These are phyloP conservation scores for Gyromitra esculenta DNA, from an alignment of 2,329 filamentous ascomycete species.

Conservation along the genomic window DNA sequence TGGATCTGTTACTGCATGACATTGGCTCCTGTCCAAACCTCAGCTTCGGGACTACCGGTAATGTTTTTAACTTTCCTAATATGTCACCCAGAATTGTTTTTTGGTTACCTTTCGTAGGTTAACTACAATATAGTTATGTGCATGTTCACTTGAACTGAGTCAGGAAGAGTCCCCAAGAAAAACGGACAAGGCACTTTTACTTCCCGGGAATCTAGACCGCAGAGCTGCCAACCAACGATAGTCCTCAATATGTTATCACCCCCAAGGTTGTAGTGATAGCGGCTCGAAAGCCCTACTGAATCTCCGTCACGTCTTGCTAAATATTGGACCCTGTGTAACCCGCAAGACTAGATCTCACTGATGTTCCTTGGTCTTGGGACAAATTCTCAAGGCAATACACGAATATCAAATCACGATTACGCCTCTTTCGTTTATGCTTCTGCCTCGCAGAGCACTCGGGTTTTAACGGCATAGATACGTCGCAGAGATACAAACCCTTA, in stretches of 20 bases:
- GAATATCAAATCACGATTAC: slow-evolving; percentile 29
- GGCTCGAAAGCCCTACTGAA: slow-evolving; percentile 40
- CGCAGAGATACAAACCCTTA: slow-evolving; percentile 13
- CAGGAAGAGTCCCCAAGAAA: slow-evolving; percentile 22
- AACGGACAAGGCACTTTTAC: slow-evolving; percentile 25
- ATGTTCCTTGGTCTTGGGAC: slow-evolving; percentile 38
- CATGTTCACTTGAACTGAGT: slow-evolving; percentile 40
- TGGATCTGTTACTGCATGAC: slow-evolving; percentile 25
- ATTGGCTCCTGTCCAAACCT: slow-evolving; percentile 29
- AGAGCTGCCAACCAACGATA: slow-evolving; percentile 22
- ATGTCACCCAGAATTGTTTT: slow-evolving; percentile 31
- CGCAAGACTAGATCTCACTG: slow-evolving; percentile 26
- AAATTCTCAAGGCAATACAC: slow-evolving; percentile 11
- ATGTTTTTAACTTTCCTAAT: slow-evolving; percentile 35
- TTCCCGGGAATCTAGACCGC: slow-evolving; percentile 29
- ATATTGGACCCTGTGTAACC: slow-evolving; percentile 36
- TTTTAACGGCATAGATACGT: slow-evolving; percentile 39
- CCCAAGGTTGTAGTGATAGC: slow-evolving; percentile 24
- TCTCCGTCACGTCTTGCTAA: slow-evolving; percentile 38
- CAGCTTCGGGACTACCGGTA: slow-evolving; percentile 15
- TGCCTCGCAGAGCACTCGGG: slow-evolving; percentile 21
- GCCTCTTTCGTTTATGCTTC: slow-evolving; percentile 38
- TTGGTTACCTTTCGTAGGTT: slow-evolving; percentile 44
- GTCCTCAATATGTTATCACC: slow-evolving; percentile 21
- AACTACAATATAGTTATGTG: slow-evolving; percentile 44